Conservation (phyloP, 768 basidiomycete species). For the Boletus eberwhitei region DNA sequence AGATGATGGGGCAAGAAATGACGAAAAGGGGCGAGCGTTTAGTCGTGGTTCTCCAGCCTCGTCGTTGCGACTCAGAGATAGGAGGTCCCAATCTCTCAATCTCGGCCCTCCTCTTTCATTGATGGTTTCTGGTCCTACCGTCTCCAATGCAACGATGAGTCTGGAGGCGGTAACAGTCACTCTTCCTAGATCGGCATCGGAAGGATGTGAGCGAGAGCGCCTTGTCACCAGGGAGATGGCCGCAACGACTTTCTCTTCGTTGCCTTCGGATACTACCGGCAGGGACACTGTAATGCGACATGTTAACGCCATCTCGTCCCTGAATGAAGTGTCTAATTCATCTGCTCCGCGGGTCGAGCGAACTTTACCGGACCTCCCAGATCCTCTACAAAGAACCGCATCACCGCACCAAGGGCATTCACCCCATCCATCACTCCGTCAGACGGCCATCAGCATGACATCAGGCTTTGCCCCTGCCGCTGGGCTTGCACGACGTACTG, state of each 20-base stretch:
- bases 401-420: constrained; percentile 6
- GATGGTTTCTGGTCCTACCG: constrained; percentile 23
- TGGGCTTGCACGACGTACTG: constrained; percentile 72
- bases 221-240: constrained; percentile 42
- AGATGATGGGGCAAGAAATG: constrained; percentile 34
- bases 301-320: constrained; percentile 12
- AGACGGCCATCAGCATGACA: constrained; percentile 73
- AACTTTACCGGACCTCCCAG: constrained; percentile 30
- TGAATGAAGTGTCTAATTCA: constrained; percentile 27
- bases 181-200: constrained; percentile 26
- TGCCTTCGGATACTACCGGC: constrained; percentile 12
- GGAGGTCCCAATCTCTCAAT: constrained; percentile 66
- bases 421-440: constrained; percentile 42
- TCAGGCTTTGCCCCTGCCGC: constrained; percentile 66
- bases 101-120: constrained; percentile 36
- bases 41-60: constrained; percentile 40
- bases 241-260: constrained; percentile 38
- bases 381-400: constrained; percentile 11
- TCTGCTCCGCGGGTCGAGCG: constrained; percentile 26
- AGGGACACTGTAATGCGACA: constrained; percentile 31
- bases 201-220: constrained; percentile 38
- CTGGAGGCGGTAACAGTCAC: constrained; percentile 29
- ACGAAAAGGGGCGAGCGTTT: constrained; percentile 18
- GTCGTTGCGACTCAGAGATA: constrained; percentile 46
- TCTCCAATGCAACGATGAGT: constrained; percentile 30